These are phyloP conservation scores for Arctium lappa DNA, from an alignment of 129 eudicot species.

Conservation along the genomic window DNA sequence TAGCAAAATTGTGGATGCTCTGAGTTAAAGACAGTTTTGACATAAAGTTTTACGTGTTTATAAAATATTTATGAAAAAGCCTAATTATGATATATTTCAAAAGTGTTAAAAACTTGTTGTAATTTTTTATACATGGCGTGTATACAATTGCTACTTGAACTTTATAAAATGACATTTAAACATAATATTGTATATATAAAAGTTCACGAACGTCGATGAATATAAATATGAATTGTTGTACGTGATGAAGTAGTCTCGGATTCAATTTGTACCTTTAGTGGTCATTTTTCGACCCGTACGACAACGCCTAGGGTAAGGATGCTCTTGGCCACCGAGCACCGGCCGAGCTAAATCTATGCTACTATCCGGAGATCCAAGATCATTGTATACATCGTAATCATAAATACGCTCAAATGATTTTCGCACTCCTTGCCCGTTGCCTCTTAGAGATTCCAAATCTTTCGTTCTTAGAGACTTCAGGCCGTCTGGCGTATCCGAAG, in stretches of 20 bases:
- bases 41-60: too few relatives aligned
- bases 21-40: too few relatives aligned
- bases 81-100: too few relatives aligned
- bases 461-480: slow-evolving; percentile 29
- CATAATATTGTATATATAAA: too few relatives aligned
- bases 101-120: too few relatives aligned
- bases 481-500: slow-evolving; percentile 52
- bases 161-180: too few relatives aligned
- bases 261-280: slow-evolving; percentile 29
- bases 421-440: slow-evolving; percentile 48
- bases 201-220: too few relatives aligned
- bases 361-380: slow-evolving; percentile 47
- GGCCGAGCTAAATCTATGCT: slow-evolving; percentile 26
- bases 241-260: too few relatives aligned
- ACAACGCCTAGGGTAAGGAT: slow-evolving; percentile 65
- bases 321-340: slow-evolving; percentile 45
- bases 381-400: slow-evolving; percentile 67
- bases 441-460: slow-evolving; percentile 44
- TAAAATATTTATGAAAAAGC: too few relatives aligned
- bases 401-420: slow-evolving; percentile 45
- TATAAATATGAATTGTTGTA: not conserved
- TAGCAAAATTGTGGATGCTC: too few relatives aligned
- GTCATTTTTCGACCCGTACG: slow-evolving; percentile 49
- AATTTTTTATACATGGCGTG: too few relatives aligned
- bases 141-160: too few relatives aligned